phyloP scores from a whole-genome alignment of 1,284 basidiomycete species.

The Trametes hirsuta region DNA sequence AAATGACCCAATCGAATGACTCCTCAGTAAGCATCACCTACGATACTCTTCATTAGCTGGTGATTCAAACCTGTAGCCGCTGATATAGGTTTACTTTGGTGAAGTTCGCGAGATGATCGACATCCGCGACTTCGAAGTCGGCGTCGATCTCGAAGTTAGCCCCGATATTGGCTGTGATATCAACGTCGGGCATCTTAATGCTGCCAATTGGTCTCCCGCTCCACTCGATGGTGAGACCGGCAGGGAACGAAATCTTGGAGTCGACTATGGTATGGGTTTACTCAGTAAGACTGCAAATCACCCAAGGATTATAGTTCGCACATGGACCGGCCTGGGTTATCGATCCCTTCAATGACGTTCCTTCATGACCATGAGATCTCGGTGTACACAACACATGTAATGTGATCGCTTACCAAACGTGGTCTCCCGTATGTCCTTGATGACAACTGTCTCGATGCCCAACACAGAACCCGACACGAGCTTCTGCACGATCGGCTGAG shows the following conservation, averaged over 20 bases:
- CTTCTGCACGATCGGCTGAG: conserved; percentile 80
- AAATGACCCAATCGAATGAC: conserved; percentile 76
- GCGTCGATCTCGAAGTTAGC: conserved; percentile 60
- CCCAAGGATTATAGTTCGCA: conserved; percentile 37
- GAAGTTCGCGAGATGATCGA: conserved; percentile 65
- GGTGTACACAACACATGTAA: not conserved
- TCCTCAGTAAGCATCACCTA: conserved; percentile 60
- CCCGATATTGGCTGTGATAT: conserved; percentile 63
- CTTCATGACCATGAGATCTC: conserved; percentile 35
- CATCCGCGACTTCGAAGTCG: conserved; percentile 63
- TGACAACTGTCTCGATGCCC: conserved; percentile 60
- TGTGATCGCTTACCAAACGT: conserved; percentile 52
- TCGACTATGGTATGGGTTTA: conserved; percentile 51
- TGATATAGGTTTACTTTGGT: conserved; percentile 45
- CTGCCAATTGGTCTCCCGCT: conserved; percentile 60
- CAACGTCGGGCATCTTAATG: conserved; percentile 65
- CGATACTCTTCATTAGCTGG: not conserved
- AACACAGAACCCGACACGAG: conserved; percentile 66
- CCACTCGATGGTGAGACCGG: conserved; percentile 70
- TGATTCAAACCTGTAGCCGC: not conserved
- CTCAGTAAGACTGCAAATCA: conserved; percentile 5
- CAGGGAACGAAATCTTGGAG: conserved; percentile 67
- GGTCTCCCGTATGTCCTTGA: conserved; percentile 57
- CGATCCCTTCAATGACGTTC: conserved; percentile 60
- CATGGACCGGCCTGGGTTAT: conserved; percentile 80